Conservation (phyloP, 2,329 filamentous ascomycete species). For the Fusarium penzigii region DNA sequence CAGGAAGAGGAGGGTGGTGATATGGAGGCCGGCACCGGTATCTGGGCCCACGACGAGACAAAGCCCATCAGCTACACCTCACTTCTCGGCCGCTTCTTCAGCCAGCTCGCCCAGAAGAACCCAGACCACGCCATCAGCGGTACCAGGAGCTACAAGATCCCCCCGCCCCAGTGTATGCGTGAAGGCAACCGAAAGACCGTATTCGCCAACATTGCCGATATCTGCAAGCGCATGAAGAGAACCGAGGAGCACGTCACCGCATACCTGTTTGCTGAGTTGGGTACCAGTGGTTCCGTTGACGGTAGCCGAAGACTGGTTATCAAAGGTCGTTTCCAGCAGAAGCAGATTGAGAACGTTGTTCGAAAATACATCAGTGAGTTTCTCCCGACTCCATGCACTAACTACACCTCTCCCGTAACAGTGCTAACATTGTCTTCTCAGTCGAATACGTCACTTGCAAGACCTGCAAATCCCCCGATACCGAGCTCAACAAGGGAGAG, state of each 20-base stretch:
- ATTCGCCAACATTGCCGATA: constrained; percentile 98
- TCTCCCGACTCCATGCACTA: neutral
- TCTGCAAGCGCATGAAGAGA: constrained; percentile 99
- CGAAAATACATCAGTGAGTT: constrained; percentile 88
- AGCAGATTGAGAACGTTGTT: constrained; percentile 97
- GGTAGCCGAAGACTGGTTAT: constrained; percentile 92
- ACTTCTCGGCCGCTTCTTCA: constrained; percentile 91
- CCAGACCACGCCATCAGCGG: constrained; percentile 90
- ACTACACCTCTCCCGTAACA: neutral
- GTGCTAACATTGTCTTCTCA: constrained; percentile 38
- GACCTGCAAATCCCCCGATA: constrained; percentile 93
- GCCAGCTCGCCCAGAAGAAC: constrained; percentile 91
- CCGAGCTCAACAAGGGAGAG: constrained; percentile 96
- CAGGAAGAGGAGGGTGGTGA: constrained; percentile 65
- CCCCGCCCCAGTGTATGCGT: constrained; percentile 95
- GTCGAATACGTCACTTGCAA: constrained; percentile 99
- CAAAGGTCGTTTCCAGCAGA: constrained; percentile 99
- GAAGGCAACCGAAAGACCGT: constrained; percentile 99
- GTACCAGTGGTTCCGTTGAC: constrained; percentile 94
- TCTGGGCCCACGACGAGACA: constrained; percentile 82
- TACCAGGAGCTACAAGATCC: constrained; percentile 97
- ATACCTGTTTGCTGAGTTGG: constrained; percentile 96
- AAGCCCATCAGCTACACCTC: constrained; percentile 80
- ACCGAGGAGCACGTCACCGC: constrained; percentile 96
- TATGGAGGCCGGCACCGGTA: constrained; percentile 82